Conservation (phyloP, 75 land plant genomes). For the Isoetes taiwanensis region DNA sequence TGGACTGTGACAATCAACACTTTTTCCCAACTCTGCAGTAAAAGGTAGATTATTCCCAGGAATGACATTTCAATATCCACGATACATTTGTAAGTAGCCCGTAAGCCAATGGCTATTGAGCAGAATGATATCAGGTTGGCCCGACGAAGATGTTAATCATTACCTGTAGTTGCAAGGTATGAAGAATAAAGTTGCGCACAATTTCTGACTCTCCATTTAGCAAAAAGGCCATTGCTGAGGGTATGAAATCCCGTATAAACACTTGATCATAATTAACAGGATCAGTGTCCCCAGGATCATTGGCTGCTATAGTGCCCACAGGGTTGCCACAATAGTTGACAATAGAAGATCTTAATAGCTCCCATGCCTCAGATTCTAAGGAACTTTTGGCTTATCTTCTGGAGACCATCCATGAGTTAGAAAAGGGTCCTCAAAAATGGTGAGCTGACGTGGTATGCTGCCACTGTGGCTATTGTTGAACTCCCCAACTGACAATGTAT, state of each 20-base stretch:
- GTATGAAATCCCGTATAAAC: slow-evolving; percentile 3
- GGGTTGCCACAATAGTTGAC: neutral
- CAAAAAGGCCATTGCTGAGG: neutral
- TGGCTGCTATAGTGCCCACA: slow-evolving; percentile 1
- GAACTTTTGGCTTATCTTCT: too few species aligned
- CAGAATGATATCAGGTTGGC: neutral
- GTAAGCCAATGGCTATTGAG: neutral
- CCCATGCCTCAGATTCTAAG: neutral
- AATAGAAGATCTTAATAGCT: neutral
- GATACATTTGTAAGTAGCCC: neutral
- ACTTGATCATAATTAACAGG: slow-evolving; percentile 5
- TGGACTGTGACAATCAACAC: slow-evolving; percentile 4
- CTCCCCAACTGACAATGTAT: too few species aligned
- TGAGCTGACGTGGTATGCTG: too few species aligned
- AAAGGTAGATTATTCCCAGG: slow-evolving; percentile 2
- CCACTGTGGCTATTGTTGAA: too few species aligned
- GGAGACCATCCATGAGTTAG: too few species aligned
- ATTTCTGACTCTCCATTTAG: neutral
- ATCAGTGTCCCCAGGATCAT: neutral
- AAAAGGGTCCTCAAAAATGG: too few species aligned
- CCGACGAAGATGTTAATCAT: neutral
- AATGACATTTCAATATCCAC: neutral
- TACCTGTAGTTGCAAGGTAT: neutral
- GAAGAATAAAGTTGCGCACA: neutral
- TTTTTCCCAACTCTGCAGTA: slow-evolving; percentile 3